Conservation (phyloP, 257 asterid genomes). For the Lycium barbarum region DNA sequence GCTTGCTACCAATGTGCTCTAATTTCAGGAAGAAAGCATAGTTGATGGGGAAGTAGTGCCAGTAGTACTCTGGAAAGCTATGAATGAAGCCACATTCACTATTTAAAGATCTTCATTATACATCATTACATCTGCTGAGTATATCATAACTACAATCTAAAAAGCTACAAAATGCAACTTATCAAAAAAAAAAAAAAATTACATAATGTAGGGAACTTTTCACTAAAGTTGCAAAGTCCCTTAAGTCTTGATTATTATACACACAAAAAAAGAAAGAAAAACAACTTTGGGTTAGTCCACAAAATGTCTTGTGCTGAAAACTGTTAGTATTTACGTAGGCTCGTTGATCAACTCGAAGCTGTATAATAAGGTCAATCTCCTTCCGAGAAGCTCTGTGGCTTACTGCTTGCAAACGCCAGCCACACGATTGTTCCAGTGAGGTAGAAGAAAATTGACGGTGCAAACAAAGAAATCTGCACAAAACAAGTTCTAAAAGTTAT, state of each 20-base stretch:
- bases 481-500: not conserved
- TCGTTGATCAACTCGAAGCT: not conserved
- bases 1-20: not conserved
- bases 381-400: constrained; percentile 76
- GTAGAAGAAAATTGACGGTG: constrained; percentile 95
- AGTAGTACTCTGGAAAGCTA: not conserved
- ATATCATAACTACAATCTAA: not conserved
- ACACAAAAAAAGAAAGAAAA: not conserved
- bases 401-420: constrained; percentile 91
- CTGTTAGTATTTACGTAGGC: not conserved
- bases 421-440: constrained; percentile 91
- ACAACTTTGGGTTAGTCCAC: constrained; percentile 12
- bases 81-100: not conserved
- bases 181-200: not conserved
- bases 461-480: constrained; percentile 77
- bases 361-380: constrained; percentile 37
- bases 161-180: not conserved
- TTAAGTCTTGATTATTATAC: not conserved
- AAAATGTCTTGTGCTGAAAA: not conserved
- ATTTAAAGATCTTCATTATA: constrained; percentile 6
- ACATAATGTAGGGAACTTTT: not conserved
- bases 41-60: not conserved
- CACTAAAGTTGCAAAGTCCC: not conserved
- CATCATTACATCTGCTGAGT: not conserved
- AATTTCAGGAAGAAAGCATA: not conserved